Base-by-base conservation (phyloP, 768 basidiomycete genomes). In the Amanita pseudoporphyria region DNA sequence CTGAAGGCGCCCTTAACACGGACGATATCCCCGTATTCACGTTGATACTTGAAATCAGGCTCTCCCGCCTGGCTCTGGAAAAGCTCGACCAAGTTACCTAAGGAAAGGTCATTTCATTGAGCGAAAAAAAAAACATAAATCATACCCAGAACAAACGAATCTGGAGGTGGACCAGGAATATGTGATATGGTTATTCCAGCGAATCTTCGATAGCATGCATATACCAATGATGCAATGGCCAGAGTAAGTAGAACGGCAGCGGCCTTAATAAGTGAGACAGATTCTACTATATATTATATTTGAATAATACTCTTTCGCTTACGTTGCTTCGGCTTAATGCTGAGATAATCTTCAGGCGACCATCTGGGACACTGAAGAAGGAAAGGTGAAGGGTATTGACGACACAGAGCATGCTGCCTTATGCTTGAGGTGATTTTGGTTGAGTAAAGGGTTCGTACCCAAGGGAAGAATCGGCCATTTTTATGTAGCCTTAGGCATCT, bases 21-120 rank as follows among this genome's bases (percentile, higher is more conserved):
- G 26, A 76, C 70, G 13, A 78, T 64, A 53, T 72, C 71, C 1
- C 78, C 77, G 54, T 66, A 80, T 52, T 66, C 58, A 30, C 59
- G 63, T 54, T 73, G 71, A 60, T 76, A 79, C 56, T 72, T 74
- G 59, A 78, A 78, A 52, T 79, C 77, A 6, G 72, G 67, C 44
- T 68, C 67, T 9, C 70, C 77, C 14, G 69, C 76, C 57, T 77
- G 70, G 51, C 71, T 72, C 53, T 74, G 74, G 53, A 76, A 72
- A 37, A 74, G 60, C 54, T 78, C 71, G 19, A 65, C 66, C 18
- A 78, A 60, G 50, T 75, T 73, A 12, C 78, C 78, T 79, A 53
- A 28, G 26, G 26, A 7, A 21, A 38, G 18, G 18, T 43, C 9
- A 22, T 33, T 36, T 22, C 44, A 40, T 35, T 21, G 10, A 33